These are phyloP conservation scores for Phialemoniopsis sp. DNA, from an alignment of 2,329 filamentous ascomycete genomes.

Conservation along the genomic window DNA sequence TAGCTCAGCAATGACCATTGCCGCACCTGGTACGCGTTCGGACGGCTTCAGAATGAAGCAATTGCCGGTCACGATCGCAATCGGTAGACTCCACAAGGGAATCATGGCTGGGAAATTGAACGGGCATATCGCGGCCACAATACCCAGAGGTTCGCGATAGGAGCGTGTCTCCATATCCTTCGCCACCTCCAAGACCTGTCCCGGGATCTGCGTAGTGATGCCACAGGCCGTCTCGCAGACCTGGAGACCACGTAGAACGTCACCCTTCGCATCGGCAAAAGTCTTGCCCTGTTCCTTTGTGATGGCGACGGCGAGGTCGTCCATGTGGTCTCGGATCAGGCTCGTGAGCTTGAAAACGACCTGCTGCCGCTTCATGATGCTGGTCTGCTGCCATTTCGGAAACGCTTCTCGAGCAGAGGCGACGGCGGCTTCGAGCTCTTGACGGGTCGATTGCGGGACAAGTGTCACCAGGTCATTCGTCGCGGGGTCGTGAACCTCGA, in stretches of 20 bases:
- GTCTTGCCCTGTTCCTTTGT: conserved; percentile 67
- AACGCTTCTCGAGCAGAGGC: conserved; percentile 61
- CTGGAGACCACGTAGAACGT: conserved; percentile 62
- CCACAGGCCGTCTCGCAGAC: conserved; percentile 65
- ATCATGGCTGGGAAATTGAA: conserved; percentile 72
- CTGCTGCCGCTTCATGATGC: conserved; percentile 56
- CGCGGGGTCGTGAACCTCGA: conserved; percentile 60
- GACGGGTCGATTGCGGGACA: conserved; percentile 62
- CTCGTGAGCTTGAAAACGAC: conserved; percentile 64
- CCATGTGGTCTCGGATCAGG: conserved; percentile 62
- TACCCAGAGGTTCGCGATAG: conserved; percentile 61
- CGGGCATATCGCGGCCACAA: conserved; percentile 62
- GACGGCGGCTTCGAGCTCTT: conserved; percentile 57
- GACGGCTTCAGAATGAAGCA: conserved; percentile 62
- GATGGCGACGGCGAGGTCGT: conserved; percentile 60
- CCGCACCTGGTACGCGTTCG: conserved; percentile 60
- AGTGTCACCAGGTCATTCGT: conserved; percentile 65
- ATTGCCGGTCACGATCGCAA: conserved; percentile 63
- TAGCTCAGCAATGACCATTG: conserved; percentile 63
- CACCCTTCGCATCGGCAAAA: conserved; percentile 62
- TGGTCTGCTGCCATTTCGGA: conserved; percentile 55
- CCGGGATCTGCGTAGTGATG: conserved; percentile 61
- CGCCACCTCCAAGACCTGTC: conserved; percentile 64
- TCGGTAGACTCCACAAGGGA: conserved; percentile 62
- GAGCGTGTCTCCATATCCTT: conserved; percentile 68